phyloP scores from a whole-genome alignment of 1,139 yeast genomes.

The Debaryomyces sp. region DNA sequence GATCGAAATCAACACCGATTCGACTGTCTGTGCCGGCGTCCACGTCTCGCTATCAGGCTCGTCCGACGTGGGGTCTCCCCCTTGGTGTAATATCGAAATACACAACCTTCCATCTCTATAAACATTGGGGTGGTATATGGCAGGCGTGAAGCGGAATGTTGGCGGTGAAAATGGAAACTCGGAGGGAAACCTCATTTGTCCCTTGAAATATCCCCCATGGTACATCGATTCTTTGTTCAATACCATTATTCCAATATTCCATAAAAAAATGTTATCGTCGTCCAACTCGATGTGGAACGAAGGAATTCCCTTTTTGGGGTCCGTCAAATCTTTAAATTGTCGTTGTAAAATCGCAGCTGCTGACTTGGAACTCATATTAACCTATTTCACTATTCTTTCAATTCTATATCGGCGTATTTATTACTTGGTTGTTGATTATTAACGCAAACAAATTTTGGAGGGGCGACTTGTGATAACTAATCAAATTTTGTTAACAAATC shows the following conservation, averaged over 20 bases:
- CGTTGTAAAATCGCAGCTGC: slow-evolving; percentile 86
- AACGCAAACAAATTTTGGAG: slow-evolving; percentile 1
- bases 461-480: slow-evolving; percentile 2
- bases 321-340: slow-evolving; percentile 91
- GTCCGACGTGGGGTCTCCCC: slow-evolving; percentile 86
- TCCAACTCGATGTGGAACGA: slow-evolving; percentile 86
- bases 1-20: slow-evolving; percentile 84
- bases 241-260: slow-evolving; percentile 95
- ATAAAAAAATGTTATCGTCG: slow-evolving; percentile 86
- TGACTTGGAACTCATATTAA: slow-evolving; percentile 50
- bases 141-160: slow-evolving; percentile 88
- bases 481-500: background rate
- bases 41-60: slow-evolving; percentile 93
- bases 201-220: slow-evolving; percentile 95
- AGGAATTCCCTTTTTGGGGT: slow-evolving; percentile 90
- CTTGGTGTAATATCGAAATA: slow-evolving; percentile 87
- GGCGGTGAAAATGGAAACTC: slow-evolving; percentile 95
- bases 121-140: slow-evolving; percentile 93
- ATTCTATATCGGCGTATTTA: background rate
- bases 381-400: background rate
- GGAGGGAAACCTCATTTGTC: slow-evolving; percentile 89
- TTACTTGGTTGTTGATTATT: background rate
- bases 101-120: slow-evolving; percentile 92
- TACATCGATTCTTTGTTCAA: slow-evolving; percentile 86
- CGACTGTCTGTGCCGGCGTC: slow-evolving; percentile 97